Evolutionary conservation across 345 rosid genomes (phyloP).

Genomic region (Salix brachista): DNA sequence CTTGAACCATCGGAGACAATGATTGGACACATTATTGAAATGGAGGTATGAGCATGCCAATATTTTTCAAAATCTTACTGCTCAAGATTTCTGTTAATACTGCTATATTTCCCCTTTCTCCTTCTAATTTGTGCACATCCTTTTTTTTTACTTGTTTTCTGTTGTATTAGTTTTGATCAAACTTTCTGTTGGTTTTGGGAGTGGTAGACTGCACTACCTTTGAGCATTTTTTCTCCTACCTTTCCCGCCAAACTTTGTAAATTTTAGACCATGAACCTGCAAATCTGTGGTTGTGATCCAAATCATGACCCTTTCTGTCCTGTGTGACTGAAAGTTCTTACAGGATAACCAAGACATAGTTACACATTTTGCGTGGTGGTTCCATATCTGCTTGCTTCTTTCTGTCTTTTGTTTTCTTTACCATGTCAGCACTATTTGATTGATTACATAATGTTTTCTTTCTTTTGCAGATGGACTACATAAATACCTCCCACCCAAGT

Average conservation of each 20-base stretch:
- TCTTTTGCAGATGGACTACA: conserved; percentile 79
- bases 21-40: conserved; percentile 86
- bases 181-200: not conserved
- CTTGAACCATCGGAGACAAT: conserved; percentile 90
- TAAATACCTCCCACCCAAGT: conserved; percentile 89
- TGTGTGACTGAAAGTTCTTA: not conserved
- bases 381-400: not conserved
- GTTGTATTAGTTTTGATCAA: not conserved
- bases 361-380: not conserved
- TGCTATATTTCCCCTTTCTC: not conserved
- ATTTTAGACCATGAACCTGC: not conserved
- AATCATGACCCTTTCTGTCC: not conserved
- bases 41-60: conserved; percentile 58
- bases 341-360: not conserved
- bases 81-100: not conserved
- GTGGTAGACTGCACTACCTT: not conserved
- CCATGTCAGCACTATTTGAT: not conserved
- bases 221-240: not conserved
- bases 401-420: not conserved
- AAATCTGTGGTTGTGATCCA: not conserved
- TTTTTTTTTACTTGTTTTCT: not conserved
- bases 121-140: not conserved
- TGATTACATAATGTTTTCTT: not conserved
- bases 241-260: not conserved
- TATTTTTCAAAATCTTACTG: not conserved